Percentiles rank a stretch among this genome's conserved stretches.
Conservation (phyloP, 2,329 filamentous ascomycete species). For the Ceratocystis diversiconidia region DNA sequence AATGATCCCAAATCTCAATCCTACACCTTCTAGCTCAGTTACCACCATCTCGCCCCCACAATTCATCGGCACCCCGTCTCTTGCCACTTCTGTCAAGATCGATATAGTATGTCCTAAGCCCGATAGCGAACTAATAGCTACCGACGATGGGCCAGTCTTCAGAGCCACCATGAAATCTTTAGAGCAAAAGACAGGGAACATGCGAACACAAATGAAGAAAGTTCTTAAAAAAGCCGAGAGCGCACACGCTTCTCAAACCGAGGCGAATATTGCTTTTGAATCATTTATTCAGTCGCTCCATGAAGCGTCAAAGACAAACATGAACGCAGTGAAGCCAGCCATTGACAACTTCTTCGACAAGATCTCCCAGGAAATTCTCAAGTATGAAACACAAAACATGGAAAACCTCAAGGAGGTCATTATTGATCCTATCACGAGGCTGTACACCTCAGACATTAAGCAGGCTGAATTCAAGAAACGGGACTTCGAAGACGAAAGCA, state of each 20-base stretch:
- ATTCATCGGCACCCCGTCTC: slow-evolving; percentile 19
- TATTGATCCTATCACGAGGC: slow-evolving; percentile 80
- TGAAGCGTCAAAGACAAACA: slow-evolving; percentile 80
- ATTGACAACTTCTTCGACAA: slow-evolving; percentile 97
- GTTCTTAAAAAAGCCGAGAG: slow-evolving; percentile 89
- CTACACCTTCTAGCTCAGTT: slow-evolving; percentile 13
- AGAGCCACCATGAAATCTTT: slow-evolving; percentile 91
- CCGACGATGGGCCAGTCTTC: slow-evolving; percentile 89
- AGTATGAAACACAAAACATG: slow-evolving; percentile 75
- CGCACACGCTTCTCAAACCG: slow-evolving; percentile 61
- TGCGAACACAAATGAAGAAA: slow-evolving; percentile 90
- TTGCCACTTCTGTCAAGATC: slow-evolving; percentile 48
- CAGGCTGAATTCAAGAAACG: slow-evolving; percentile 93
- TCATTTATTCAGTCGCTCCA: slow-evolving; percentile 74
- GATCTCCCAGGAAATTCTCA: slow-evolving; percentile 78
- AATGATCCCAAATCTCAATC: slow-evolving; percentile 29
- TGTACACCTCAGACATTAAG: slow-evolving; percentile 95
- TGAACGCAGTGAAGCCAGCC: slow-evolving; percentile 91
- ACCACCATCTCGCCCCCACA: slow-evolving; percentile 22
- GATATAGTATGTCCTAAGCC: slow-evolving; percentile 79
- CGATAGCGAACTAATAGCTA: slow-evolving; percentile 67
- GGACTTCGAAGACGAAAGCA: slow-evolving; percentile 96
- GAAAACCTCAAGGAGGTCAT: slow-evolving; percentile 78
- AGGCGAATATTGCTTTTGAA: slow-evolving; percentile 73
- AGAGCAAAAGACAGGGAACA: slow-evolving; percentile 90